phyloP scores from a whole-genome alignment of 139 green algal genomes.

The Medakamo hakoo region DNA sequence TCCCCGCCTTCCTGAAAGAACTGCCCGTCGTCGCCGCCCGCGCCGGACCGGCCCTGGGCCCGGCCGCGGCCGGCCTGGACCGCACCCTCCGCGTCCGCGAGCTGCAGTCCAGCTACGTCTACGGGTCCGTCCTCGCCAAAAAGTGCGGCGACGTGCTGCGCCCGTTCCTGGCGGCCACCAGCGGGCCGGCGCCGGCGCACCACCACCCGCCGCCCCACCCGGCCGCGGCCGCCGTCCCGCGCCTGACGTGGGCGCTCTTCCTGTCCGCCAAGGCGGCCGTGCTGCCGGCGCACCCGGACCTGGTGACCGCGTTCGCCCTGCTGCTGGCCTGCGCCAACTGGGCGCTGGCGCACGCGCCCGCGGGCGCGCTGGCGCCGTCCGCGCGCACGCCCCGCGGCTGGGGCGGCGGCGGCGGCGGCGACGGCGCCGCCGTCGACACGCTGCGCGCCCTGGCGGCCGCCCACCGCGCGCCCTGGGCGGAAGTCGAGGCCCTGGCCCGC shows the following conservation, averaged over 20 bases:
- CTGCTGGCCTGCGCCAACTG: slow-evolving; percentile 17
- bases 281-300: slow-evolving; percentile 16
- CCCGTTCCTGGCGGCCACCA: not conserved
- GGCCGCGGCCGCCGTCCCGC: not conserved
- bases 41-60: slow-evolving; percentile 2
- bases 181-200: too few relatives aligned
- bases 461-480: not conserved
- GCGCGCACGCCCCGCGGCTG: not conserved
- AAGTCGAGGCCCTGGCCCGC: not conserved
- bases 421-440: not conserved
- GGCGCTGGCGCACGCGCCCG: slow-evolving; percentile 11
- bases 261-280: slow-evolving; percentile 13
- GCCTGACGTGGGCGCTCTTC: slow-evolving; percentile 19
- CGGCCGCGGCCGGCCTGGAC: not conserved
- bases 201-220: too few relatives aligned
- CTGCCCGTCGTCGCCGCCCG: slow-evolving; percentile 6
- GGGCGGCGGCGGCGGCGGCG: too few relatives aligned
- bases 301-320: slow-evolving; percentile 21
- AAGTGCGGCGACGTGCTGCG: slow-evolving; percentile 6
- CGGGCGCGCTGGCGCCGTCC: not conserved
- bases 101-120: slow-evolving; percentile 15
- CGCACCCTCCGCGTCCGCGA: slow-evolving; percentile 10
- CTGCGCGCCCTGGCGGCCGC: not conserved
- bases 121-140: slow-evolving; percentile 13
- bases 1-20: slow-evolving; percentile 15